phyloP scores from a whole-genome alignment of 2,329 filamentous ascomycete species.

The Ophiocordyceps camponoti-saundersi region DNA sequence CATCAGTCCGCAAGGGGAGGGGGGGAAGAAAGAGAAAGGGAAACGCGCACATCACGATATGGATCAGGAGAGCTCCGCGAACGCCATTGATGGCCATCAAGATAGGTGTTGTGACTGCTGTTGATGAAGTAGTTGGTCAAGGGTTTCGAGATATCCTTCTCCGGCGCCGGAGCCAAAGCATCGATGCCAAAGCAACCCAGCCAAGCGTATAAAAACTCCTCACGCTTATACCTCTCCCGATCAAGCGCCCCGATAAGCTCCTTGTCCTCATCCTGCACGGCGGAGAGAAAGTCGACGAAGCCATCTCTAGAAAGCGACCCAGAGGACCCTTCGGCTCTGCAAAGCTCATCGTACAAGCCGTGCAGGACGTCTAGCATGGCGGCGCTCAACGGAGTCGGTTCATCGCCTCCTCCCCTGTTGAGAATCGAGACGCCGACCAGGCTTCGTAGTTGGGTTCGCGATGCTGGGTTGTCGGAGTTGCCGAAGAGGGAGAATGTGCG shows the following conservation, averaged over 20 bases:
- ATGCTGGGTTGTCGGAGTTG: conserved; percentile 13
- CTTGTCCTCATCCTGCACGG: conserved; percentile 31
- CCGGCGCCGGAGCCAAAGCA: conserved; percentile 24
- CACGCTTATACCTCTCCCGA: conserved; percentile 24
- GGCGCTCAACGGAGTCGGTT: conserved; percentile 19
- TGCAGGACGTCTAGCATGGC: conserved; percentile 30
- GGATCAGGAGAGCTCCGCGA: conserved; percentile 61
- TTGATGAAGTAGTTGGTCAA: conserved; percentile 87
- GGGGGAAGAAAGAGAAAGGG: background rate
- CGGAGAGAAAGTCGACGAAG: conserved; percentile 31
- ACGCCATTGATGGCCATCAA: conserved; percentile 71
- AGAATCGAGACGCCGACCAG: conserved; percentile 17
- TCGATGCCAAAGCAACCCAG: conserved; percentile 23
- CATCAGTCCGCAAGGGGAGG: no score
- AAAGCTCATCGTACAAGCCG: conserved; percentile 27
- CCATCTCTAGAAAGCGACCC: conserved; percentile 14
- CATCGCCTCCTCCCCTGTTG: conserved; percentile 3
- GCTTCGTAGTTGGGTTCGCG: conserved; percentile 11
- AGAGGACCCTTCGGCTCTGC: conserved; percentile 12
- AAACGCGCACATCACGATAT: conserved; percentile 52
- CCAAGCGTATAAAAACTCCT: conserved; percentile 34
- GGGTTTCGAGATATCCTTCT: conserved; percentile 46
- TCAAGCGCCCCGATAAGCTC: conserved; percentile 11
- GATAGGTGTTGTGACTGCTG: conserved; percentile 88
- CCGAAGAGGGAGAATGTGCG: conserved; percentile 23